Conservation (phyloP, 176 grass and related monocot species). For the Triticum aestivum region DNA sequence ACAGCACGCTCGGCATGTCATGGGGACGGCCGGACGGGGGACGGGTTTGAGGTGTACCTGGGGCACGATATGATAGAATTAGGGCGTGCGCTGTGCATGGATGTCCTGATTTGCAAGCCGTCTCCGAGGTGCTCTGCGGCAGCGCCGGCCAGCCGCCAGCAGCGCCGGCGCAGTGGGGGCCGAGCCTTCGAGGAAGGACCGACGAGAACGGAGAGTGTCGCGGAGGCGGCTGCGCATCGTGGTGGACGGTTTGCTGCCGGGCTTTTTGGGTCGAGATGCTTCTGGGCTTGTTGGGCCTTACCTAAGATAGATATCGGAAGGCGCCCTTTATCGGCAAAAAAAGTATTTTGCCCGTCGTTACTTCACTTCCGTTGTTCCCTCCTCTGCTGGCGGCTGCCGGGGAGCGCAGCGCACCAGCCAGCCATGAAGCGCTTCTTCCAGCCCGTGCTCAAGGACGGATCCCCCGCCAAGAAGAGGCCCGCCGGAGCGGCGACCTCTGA, state of each 20-base stretch:
- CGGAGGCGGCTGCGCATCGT: too few species aligned
- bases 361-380: background rate
- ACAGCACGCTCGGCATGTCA: background rate
- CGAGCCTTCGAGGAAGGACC: too few species aligned
- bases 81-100: background rate
- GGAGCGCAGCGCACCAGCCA: background rate
- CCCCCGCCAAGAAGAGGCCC: slow-evolving; percentile 59
- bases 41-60: too few species aligned
- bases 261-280: background rate
- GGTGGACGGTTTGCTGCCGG: too few species aligned
- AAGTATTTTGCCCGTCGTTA: too few species aligned
- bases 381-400: background rate
- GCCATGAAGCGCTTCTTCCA: slow-evolving; percentile 98
- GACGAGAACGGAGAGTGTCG: too few species aligned
- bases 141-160: background rate
- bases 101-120: background rate
- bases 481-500: slow-evolving; percentile 31
- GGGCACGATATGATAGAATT: too few species aligned
- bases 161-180: too few species aligned
- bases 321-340: too few species aligned
- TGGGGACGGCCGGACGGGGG: background rate
- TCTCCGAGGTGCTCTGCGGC: background rate
- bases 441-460: slow-evolving; percentile 78
- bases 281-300: background rate
- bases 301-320: too few species aligned